Evolutionary conservation across 768 basidiomycete genomes (phyloP), one percentile per base, ranked within the genome.

Genomic region (Amanita phalloides): DNA sequence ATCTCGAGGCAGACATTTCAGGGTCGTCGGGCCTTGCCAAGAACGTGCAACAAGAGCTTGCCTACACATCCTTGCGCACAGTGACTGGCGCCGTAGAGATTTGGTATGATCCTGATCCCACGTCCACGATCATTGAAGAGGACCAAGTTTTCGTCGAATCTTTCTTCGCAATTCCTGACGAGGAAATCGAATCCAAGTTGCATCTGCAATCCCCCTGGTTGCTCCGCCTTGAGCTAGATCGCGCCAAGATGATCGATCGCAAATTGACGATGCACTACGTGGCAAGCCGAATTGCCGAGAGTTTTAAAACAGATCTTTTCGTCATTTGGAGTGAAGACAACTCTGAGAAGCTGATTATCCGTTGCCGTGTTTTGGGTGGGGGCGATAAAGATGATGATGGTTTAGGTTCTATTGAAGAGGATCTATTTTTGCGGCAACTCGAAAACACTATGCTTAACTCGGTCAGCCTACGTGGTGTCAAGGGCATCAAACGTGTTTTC

Each of bases 321-420:
- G 92, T 97, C 66, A 96, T 98, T 58, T 96, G 93, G 88, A 93
- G 90, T 57, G 95, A 97, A 75, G 95, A 97, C 67, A 97, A 96
- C 68, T 90, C 95, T 2, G 90, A 95, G 68, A 97, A 97, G 71
- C 81, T 98, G 9, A 79, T 98, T 60, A 88, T 99, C 59, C 95
- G 96, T 42, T 95, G 96, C 66, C 90, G 96, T 73, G 86, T 98
- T 6, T 67, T 89, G 46, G 86, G 88, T 39, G 82, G 84, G 37
- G 76, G 76, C 7, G 88, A 93, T 59, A 93, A 95, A 65, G 86
- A 91, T 17, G 89, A 91, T 21, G 88, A 90, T 51, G 82, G 81
- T 32, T 70, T 78, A 62, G 84, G 82, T 8, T 66, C 72, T 2
- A 74, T 87, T 39, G 91, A 95, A 62, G 95, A 97, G 68, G 96